Base-by-base conservation (phyloP, 2,329 filamentous ascomycete species). In the Zymoseptoria pseudotritici region DNA sequence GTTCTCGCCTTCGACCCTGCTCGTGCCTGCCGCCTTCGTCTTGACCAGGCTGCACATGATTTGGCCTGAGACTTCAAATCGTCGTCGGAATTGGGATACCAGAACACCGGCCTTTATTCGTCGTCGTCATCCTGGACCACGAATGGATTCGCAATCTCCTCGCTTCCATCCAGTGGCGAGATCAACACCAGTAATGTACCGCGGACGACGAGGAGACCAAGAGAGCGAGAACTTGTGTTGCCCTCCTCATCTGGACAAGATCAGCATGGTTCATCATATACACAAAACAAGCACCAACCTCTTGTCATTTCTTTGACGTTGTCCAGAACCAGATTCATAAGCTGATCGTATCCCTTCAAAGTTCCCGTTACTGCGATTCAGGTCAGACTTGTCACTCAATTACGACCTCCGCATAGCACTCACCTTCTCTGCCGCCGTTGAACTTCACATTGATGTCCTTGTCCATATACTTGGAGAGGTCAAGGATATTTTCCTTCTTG, bases 401-500 rank as follows among this genome's bases (percentile, higher is more conserved):
- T 19, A 9, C 24, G 53, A 13, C 29, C 6, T 56, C 19, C 24
- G 19, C 26, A 46, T 9, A 31, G 9, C 52, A 17, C 29, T 29
- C 73, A 94, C 91, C 90, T 81, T 97, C 91, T 62, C 93, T 81
- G 1, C 94, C 94, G 50, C 94, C 94, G 72, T 91, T 97, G 76
- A 99, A 97, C 78, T 97, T 97, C 73, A 99, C 92, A 9, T 84
- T 89, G 67, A 99, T 91, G 72, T 88, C 83, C 83, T 97, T 96
- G 76, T 99, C 91, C 88, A 96, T 91, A 77, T 97, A 99, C 79
- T 96, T 96, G 73, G 82, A 86, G 70, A 99, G 77, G 73, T 99
- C 93, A 57, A 99, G 84, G 70, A 99, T 99, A 75, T 97, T 97
- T 78, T 99, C 94, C 82, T 97, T 97, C 85, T 96, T 97, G 62